Conservation (phyloP, 441 rosid species). For the Populus hybrid region DNA sequence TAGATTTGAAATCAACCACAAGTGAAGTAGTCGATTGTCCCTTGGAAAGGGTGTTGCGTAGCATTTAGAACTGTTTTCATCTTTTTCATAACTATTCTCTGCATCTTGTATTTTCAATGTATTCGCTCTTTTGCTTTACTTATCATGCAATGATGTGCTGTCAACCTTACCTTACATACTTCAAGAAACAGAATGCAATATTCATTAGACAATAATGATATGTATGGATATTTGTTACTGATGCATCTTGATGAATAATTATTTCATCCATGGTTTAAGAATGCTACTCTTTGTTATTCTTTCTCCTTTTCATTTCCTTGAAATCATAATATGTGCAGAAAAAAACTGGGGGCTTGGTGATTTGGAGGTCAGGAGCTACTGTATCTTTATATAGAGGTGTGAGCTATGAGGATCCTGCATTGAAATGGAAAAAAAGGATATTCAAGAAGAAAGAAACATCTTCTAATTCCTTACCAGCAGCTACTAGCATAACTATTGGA, state of each 20-base stretch:
- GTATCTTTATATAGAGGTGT: constrained; percentile 72
- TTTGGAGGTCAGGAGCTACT: constrained; percentile 91
- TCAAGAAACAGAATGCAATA: background rate
- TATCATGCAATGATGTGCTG: background rate
- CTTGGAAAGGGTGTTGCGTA: background rate
- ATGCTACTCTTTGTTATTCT: background rate
- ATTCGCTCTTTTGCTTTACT: background rate
- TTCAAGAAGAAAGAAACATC: constrained; percentile 31
- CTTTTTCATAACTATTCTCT: background rate
- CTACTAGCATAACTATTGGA: constrained; percentile 24
- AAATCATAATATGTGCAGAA: constrained; percentile 42
- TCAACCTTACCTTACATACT: background rate
- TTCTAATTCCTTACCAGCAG: constrained; percentile 11
- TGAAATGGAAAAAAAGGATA: constrained; percentile 36
- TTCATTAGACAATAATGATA: background rate
- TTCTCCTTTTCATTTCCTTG: constrained; percentile 1
- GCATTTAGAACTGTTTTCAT: background rate
- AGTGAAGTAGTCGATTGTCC: background rate
- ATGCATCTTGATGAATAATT: background rate
- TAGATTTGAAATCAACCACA: background rate
- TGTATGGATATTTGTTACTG: background rate
- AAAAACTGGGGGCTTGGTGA: constrained; percentile 94
- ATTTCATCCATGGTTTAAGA: background rate
- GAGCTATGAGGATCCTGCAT: constrained; percentile 54
- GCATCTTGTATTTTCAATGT: background rate